Conservation (phyloP, 345 rosid species). For the Lumnitzera racemosa region DNA sequence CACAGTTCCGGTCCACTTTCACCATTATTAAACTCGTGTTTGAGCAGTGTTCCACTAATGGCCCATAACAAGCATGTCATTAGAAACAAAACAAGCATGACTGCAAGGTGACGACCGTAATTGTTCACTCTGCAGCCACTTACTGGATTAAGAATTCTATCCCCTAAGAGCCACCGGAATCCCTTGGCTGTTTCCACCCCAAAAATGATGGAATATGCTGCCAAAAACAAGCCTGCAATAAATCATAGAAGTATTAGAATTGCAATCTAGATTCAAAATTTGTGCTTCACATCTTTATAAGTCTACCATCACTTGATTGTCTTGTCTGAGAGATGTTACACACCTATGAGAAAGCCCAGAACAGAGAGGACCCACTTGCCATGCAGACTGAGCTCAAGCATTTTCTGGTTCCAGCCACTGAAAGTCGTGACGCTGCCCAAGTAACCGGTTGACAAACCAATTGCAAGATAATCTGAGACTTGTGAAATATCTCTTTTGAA, state of each 20-base stretch:
- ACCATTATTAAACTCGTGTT: conserved; percentile 39
- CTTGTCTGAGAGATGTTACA: neutral
- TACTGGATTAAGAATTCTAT: conserved; percentile 4
- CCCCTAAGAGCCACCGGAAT: conserved; percentile 40
- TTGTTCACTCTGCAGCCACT: conserved; percentile 38
- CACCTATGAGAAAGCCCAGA: conserved; percentile 72
- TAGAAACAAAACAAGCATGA: conserved; percentile 31
- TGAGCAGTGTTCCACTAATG: conserved; percentile 35
- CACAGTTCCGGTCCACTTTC: conserved; percentile 57
- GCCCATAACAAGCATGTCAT: conserved; percentile 38
- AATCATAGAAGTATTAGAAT: neutral
- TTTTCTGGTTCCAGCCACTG: conserved; percentile 96
- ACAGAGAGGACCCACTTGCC: conserved; percentile 72
- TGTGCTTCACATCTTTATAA: too few relatives aligned
- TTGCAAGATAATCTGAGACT: conserved; percentile 61
- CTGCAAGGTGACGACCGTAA: conserved; percentile 31
- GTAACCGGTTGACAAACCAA: conserved; percentile 83
- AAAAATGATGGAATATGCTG: conserved; percentile 57
- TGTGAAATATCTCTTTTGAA: conserved; percentile 61
- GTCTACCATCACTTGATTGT: neutral
- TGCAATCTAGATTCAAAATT: too few relatives aligned
- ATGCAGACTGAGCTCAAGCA: conserved; percentile 72
- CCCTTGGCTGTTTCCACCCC: conserved; percentile 84
- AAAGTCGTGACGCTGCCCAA: conserved; percentile 91
- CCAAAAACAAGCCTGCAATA: conserved; percentile 73